These are phyloP conservation scores for Quercus tomentella DNA, from an alignment of 331 rosid species.

Conservation along the genomic window DNA sequence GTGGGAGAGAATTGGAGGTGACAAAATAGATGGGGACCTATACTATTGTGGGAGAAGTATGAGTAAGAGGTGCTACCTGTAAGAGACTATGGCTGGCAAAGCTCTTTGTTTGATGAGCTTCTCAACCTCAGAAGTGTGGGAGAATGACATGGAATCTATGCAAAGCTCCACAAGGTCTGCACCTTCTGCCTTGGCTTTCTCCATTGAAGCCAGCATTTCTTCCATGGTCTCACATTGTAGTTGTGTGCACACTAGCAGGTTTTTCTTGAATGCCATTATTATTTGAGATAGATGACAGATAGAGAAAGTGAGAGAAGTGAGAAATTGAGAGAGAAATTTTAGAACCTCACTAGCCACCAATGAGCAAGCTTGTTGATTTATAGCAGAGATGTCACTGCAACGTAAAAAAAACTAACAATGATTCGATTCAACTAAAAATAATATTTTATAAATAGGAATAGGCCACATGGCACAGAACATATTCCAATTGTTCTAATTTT, in stretches of 20 bases:
- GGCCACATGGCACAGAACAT: no score
- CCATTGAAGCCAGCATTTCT: constrained; percentile 19
- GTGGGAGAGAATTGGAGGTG: not conserved
- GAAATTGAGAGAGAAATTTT: no score
- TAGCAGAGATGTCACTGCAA: no score
- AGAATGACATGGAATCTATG: constrained; percentile 13
- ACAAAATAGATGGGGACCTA: no score
- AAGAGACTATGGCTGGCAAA: constrained; percentile 21
- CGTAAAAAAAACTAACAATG: no score
- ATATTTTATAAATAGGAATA: no score
- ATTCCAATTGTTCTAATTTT: no score
- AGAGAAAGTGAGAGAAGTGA: not conserved
- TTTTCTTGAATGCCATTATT: constrained; percentile 6
- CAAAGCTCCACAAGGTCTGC: constrained; percentile 31
- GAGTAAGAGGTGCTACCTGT: constrained; percentile 3
- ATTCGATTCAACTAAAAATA: no score
- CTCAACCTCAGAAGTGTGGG: constrained; percentile 11
- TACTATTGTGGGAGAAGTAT: not conserved
- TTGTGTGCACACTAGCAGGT: constrained; percentile 14
- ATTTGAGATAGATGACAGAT: not conserved
- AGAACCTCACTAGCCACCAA: no score
- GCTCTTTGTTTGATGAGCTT: constrained; percentile 21
- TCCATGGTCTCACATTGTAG: constrained; percentile 1
- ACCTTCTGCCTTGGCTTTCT: constrained; percentile 23
- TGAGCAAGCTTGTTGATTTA: no score